Conservation (phyloP, 495 filamentous ascomycete genomes). For the Pseudevernia furfuracea region DNA sequence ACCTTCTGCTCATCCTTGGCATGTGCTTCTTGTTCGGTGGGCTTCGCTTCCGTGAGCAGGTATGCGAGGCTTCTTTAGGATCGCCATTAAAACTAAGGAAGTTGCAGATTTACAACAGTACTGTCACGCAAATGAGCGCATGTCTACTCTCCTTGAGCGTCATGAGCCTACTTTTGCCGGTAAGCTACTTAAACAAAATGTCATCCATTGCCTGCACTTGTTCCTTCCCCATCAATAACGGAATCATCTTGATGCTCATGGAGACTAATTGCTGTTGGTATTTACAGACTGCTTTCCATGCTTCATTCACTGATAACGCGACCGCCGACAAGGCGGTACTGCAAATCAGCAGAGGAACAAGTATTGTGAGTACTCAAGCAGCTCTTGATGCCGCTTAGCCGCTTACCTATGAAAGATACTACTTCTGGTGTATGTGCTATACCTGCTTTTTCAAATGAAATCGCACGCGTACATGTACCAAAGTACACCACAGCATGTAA, state of each 20-base stretch:
- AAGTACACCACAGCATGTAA: slow-evolving; percentile 79
- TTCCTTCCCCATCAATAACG: background rate
- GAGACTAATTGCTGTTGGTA: background rate
- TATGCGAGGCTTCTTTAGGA: slow-evolving; percentile 25
- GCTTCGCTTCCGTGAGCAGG: slow-evolving; percentile 79
- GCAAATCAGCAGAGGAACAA: slow-evolving; percentile 82
- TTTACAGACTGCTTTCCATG: slow-evolving; percentile 73
- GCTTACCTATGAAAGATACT: slow-evolving; percentile 47
- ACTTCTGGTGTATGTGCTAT: slow-evolving; percentile 74
- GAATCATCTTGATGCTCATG: background rate
- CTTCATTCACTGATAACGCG: slow-evolving; percentile 59
- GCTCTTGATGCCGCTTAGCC: background rate
- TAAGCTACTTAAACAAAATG: slow-evolving; percentile 29
- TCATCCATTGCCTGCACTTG: background rate
- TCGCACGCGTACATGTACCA: slow-evolving; percentile 88
- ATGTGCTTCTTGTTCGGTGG: slow-evolving; percentile 87
- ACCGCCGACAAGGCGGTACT: slow-evolving; percentile 62
- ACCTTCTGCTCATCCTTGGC: slow-evolving; percentile 79
- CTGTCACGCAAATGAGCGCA: slow-evolving; percentile 90
- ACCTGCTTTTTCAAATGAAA: slow-evolving; percentile 85
- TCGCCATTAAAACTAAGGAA: background rate
- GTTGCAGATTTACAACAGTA: slow-evolving; percentile 80
- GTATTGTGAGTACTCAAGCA: slow-evolving; percentile 53
- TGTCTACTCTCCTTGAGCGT: slow-evolving; percentile 85
- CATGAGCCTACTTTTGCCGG: slow-evolving; percentile 72